These are phyloP conservation scores for Sicyos baderoa DNA, from an alignment of 306 rosid species.

Conservation along the genomic window DNA sequence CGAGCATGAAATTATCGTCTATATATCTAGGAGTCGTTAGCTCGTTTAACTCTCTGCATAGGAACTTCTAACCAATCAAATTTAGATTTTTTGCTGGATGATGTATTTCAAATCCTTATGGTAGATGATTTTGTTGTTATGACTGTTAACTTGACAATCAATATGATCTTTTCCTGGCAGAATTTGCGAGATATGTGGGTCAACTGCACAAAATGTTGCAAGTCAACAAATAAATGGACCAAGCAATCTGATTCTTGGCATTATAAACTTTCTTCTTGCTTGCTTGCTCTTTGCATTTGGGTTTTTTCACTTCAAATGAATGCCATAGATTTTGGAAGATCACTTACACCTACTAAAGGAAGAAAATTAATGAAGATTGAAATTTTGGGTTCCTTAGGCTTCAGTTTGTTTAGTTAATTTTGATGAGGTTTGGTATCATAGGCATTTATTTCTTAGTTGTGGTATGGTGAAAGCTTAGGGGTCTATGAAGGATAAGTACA, in stretches of 20 bases:
- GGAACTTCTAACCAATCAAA: neutral
- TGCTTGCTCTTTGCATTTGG: constrained; percentile 44
- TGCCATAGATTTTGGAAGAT: constrained; percentile 13
- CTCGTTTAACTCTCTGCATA: neutral
- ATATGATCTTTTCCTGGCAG: constrained; percentile 17
- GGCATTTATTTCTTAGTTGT: neutral
- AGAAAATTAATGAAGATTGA: neutral
- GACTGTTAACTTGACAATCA: neutral
- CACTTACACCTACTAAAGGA: neutral
- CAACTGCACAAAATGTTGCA: constrained; percentile 26
- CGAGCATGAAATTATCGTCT: neutral
- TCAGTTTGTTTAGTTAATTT: neutral
- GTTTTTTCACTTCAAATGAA: constrained; percentile 45
- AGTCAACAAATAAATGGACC: constrained; percentile 21
- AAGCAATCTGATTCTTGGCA: constrained; percentile 21
- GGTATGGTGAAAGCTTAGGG: neutral
- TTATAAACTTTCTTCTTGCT: constrained; percentile 44
- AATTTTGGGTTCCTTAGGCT: neutral
- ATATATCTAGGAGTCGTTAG: neutral
- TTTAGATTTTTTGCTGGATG: neutral
- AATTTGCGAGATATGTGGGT: constrained; percentile 38
- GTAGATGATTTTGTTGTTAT: neutral
- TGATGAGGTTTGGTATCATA: neutral
- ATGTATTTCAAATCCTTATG: neutral
- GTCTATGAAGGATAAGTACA: neutral